These are phyloP conservation scores for Podaxis sp. DNA, from an alignment of 768 basidiomycete genomes.

Conservation along the genomic window DNA sequence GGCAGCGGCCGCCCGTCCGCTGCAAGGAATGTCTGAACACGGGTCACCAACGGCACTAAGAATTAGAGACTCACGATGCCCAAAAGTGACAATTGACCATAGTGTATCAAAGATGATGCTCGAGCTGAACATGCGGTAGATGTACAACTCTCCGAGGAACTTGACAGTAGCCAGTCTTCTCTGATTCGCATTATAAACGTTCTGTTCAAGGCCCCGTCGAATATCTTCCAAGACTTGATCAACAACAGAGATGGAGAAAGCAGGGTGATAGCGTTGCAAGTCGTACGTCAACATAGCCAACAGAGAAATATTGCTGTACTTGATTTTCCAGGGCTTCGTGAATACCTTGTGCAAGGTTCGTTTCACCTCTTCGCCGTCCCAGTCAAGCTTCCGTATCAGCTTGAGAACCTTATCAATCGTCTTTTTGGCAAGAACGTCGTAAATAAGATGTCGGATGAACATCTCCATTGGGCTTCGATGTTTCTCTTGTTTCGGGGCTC, in stretches of 20 bases:
- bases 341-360: slow-evolving; percentile 82
- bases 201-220: slow-evolving; percentile 87
- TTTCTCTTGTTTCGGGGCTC: slow-evolving; percentile 83
- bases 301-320: slow-evolving; percentile 84
- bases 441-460: slow-evolving; percentile 96
- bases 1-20: slow-evolving; percentile 90
- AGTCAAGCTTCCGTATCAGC: slow-evolving; percentile 90
- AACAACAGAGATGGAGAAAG: slow-evolving; percentile 84
- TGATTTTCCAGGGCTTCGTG: slow-evolving; percentile 98
- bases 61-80: slow-evolving; percentile 74
- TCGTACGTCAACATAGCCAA: slow-evolving; percentile 96
- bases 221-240: slow-evolving; percentile 96
- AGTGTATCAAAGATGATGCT: slow-evolving; percentile 89
- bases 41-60: neutral
- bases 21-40: slow-evolving; percentile 28
- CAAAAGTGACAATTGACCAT: slow-evolving; percentile 94
- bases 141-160: slow-evolving; percentile 96
- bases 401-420: slow-evolving; percentile 96
- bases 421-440: slow-evolving; percentile 88
- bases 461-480: slow-evolving; percentile 82
- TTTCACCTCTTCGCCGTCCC: slow-evolving; percentile 74
- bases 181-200: slow-evolving; percentile 94
- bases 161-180: slow-evolving; percentile 88
- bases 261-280: slow-evolving; percentile 88
- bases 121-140: slow-evolving; percentile 89